These are phyloP conservation scores for Metschnikowia gelsemii DNA, from an alignment of 805 yeast species.

Conservation along the genomic window DNA sequence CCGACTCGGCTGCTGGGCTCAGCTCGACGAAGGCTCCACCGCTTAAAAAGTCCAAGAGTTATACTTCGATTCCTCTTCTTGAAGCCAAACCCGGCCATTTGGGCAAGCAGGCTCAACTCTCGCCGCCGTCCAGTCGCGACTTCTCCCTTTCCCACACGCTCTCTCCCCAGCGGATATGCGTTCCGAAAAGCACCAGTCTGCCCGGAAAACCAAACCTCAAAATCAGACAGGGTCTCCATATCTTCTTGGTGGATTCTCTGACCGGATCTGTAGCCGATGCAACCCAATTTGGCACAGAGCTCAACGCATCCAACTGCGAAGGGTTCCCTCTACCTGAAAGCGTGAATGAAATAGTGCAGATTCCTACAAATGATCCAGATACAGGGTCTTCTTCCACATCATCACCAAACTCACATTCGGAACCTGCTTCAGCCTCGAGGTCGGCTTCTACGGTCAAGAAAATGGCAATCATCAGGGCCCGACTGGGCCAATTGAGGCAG, in stretches of 20 bases:
- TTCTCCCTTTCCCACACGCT: not conserved
- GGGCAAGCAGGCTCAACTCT: no score
- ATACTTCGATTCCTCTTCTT: conserved; percentile 28
- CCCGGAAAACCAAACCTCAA: conserved; percentile 36
- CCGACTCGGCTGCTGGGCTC: no score
- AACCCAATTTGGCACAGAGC: conserved; percentile 66
- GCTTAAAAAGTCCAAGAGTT: conserved; percentile 13
- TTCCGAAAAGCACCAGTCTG: conserved; percentile 33
- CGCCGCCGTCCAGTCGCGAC: no score
- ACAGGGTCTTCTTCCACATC: no score
- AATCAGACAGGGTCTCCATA: conserved; percentile 25
- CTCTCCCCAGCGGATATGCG: conserved; percentile 45
- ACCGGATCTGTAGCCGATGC: conserved; percentile 63
- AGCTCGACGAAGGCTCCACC: conserved; percentile 6
- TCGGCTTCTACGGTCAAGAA: conserved; percentile 26
- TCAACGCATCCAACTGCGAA: conserved; percentile 59
- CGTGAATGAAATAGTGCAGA: conserved; percentile 56
- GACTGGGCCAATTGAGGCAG: no score
- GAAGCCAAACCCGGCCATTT: no score
- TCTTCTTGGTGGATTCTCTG: conserved; percentile 59
- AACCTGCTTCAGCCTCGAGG: no score
- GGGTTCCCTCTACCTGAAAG: conserved; percentile 63
- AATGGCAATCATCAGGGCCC: conserved; percentile 44
- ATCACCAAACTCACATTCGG: no score
- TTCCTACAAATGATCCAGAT: conserved; percentile 44